A percentile compares a stretch with the other conserved stretches of the same genome.
These are phyloP conservation scores for Alternaria conjuncta DNA, from an alignment of 2,329 filamentous ascomycete genomes.

Conservation along the genomic window DNA sequence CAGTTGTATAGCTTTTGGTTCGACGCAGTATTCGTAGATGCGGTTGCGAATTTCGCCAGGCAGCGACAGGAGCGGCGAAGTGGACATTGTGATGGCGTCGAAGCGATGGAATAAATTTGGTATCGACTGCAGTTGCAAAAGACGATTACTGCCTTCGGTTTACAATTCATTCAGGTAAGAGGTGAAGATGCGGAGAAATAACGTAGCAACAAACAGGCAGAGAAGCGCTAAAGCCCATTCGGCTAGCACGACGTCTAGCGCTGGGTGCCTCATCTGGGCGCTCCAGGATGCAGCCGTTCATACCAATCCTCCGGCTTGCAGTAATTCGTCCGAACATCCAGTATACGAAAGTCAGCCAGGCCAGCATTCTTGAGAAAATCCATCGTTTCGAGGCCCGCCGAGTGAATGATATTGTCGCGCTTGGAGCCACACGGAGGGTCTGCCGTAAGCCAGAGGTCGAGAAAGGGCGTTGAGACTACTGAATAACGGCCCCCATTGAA, in stretches of 20 bases:
- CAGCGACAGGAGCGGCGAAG: background rate
- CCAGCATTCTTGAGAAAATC: background rate
- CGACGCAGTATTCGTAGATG: conserved; percentile 2
- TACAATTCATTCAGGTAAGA: fast-evolving
- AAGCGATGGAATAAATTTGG: background rate
- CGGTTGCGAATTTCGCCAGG: conserved; percentile 7
- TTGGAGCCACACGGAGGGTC: background rate
- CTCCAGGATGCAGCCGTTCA: background rate
- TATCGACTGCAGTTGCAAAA: too few relatives aligned
- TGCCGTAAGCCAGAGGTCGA: background rate
- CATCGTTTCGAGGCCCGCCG: background rate
- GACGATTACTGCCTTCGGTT: too few relatives aligned
- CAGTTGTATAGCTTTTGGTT: background rate
- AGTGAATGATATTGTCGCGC: background rate
- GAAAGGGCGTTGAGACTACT: background rate
- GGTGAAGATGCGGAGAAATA: too few relatives aligned
- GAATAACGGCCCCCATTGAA: background rate
- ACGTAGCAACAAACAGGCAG: too few relatives aligned
- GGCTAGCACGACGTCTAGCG: background rate
- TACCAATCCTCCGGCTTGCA: background rate
- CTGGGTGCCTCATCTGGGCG: background rate
- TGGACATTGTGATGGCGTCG: background rate
- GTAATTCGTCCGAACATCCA: background rate
- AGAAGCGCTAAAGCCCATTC: background rate
- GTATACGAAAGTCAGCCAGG: background rate